Evolutionary conservation across 2,329 filamentous ascomycete genomes (phyloP), one percentile per base, ranked within the genome.

Genomic region (Exophiala sp.): DNA sequence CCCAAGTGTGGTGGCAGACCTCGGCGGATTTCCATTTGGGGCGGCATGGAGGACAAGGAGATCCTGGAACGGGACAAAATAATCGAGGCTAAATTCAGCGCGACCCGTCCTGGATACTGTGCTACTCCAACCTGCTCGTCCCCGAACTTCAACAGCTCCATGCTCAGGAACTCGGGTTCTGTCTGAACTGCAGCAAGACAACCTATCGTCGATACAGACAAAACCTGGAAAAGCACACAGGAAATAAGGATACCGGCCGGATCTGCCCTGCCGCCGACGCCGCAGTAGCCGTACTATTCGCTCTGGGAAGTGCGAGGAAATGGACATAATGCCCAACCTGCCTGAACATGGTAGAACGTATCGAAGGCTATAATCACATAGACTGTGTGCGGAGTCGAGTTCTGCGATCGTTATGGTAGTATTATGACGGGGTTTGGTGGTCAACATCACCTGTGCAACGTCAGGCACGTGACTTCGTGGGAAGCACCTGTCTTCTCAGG

Each of bases 301-400:
- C 32, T 6, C 21, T 59, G 14, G 40, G 42, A 16, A 29, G 23
- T n/a, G 38, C 47, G 19, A 43, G 56, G 27, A 48, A 49, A 29
- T 59, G 57, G 57, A 50, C 46, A 42, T 48, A 54, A 44, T 59
- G 57, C 40, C 57, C 55, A 11, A 50, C 44, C 13, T 59, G 57
- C 46, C 46, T 40, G 39, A 48, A 30, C 30, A 48, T 55, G 52
- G 48, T 56, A 16, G 57, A 59, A 40, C 54, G 49, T 18, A 48
- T 24, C 8, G 49, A 45, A 3, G 57, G 57, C 3, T 59, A 54
- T 29, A 37, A 53, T 27, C 48, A 54, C 11, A 52, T 58, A 46
- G 45, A 52, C 18, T 58, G 56, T 30, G 6, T 59, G 57, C 43
- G 53, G 49, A 3, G 44, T 55, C 16, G 55, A 55, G 30, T 59